Percentiles rank a stretch among this genome's conserved stretches.
These are phyloP conservation scores for Penicillium maclennaniae DNA, from an alignment of 495 filamentous ascomycete species.

Conservation along the genomic window DNA sequence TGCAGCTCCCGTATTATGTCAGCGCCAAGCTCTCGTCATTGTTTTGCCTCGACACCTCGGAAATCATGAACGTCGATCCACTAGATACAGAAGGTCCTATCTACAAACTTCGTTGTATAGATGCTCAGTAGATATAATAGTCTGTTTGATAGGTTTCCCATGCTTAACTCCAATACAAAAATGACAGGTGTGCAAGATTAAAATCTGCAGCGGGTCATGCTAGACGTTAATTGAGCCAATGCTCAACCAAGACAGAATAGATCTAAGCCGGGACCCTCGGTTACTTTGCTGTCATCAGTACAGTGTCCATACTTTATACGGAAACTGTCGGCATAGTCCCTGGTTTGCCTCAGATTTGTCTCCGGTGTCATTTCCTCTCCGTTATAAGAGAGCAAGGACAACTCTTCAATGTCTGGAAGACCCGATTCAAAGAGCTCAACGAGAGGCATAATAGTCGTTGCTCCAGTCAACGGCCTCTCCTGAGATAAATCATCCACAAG, in stretches of 20 bases:
- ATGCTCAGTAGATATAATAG: too few relatives aligned
- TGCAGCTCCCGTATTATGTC: conserved; percentile 44
- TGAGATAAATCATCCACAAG: conserved; percentile 6
- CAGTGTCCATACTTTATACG: conserved; percentile 36
- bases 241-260: conserved; percentile 31
- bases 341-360: conserved; percentile 13
- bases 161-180: not conserved
- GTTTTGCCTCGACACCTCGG: conserved; percentile 9
- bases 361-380: conserved; percentile 24
- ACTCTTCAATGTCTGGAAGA: conserved; percentile 28
- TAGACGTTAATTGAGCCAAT: not conserved
- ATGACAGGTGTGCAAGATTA: not conserved
- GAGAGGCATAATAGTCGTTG: conserved; percentile 30
- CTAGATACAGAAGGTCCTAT: not conserved
- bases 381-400: conserved; percentile 37
- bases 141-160: not conserved
- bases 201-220: not conserved
- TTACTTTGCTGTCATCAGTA: conserved; percentile 4
- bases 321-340: conserved; percentile 33
- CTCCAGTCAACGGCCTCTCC: conserved; percentile 20
- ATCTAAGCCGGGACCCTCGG: conserved; percentile 16
- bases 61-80: conserved; percentile 1
- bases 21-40: conserved; percentile 31
- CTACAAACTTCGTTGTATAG: too few relatives aligned
- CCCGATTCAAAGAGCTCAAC: conserved; percentile 29